Base-by-base conservation (phyloP, 1,284 basidiomycete species). In the Dichomitus squalens region DNA sequence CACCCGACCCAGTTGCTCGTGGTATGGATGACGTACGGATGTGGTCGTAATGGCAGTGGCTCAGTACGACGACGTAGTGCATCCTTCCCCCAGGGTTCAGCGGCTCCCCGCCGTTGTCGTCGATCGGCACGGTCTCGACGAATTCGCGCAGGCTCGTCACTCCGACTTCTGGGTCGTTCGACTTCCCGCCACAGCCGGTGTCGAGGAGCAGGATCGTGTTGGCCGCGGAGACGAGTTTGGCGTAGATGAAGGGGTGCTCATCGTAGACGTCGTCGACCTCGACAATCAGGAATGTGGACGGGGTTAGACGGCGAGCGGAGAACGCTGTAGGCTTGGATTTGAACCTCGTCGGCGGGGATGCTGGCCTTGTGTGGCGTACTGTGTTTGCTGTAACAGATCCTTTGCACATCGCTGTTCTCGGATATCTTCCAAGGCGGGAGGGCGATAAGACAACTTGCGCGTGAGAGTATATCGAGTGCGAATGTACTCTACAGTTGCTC, bases 41-140 rank as follows among this genome's bases (percentile, higher is more conserved):
- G 63, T 84, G 82, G 62, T 84, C 82, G 59, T 83, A 83, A 58
- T 84, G 82, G 55, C 80, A 83, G 66, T 85, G 83, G 21, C 76
- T 82, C 41, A 76, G 71, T 14, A 79, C 77, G 7, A 84, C 74
- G 23, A 80, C 64, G 58, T 85, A 85, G 33, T 68, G 65, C 73
- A 79, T 66, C 35, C 55, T 66, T 4, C 75, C 76, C 3, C 65
- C 69, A 38, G 68, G 68, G 59, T 85, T 84, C 57, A 84, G 67
- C 20, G 82, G 75, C 27, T 58, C 55, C 12, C 71, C 73, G 8
- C 61, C 70, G 60, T 83, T 83, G 52, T 79, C 79, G 7, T 66
- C 60, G n/a, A 83, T 63, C 0, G 61, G 61, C 2, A 78, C 73
- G 16, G 73, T 76, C 65, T 84, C 82, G 46, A 85, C 72, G 69